A percentile compares a stretch with the other conserved stretches of the same genome.
Conservation (phyloP, 2,329 filamentous ascomycete species). For the Aureobasidium subglaciale region DNA sequence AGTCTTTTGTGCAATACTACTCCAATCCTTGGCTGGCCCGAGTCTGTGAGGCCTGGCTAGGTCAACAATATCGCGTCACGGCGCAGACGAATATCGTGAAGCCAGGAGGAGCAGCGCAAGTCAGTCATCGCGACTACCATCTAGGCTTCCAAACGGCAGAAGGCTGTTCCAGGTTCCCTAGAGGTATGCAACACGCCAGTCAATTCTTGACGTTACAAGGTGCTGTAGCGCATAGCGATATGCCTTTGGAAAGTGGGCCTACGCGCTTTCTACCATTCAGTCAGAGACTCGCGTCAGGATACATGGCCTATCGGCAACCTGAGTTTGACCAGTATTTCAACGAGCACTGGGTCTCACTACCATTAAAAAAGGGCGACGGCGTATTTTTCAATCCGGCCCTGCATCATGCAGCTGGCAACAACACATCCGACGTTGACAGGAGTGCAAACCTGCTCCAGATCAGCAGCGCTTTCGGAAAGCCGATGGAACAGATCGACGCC, state of each 20-base stretch:
- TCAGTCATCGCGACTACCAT: constrained; percentile 57
- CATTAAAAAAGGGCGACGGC: constrained; percentile 51
- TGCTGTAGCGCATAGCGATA: constrained; percentile 55
- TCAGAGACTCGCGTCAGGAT: constrained; percentile 51
- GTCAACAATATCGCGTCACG: constrained; percentile 53
- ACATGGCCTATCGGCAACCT: constrained; percentile 48
- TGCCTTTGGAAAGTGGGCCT: constrained; percentile 52
- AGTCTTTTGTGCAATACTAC: constrained; percentile 52
- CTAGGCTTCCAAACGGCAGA: constrained; percentile 53
- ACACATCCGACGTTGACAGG: constrained; percentile 44
- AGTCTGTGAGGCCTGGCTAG: constrained; percentile 51
- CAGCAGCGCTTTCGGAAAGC: constrained; percentile 55
- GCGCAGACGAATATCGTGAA: constrained; percentile 57
- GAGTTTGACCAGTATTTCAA: constrained; percentile 51
- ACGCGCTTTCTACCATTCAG: constrained; percentile 56
- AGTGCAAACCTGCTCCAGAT: constrained; percentile 58
- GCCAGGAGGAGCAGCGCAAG: constrained; percentile 52
- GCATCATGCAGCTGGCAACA: constrained; percentile 57
- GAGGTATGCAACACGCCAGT: constrained; percentile 46
- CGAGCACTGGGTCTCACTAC: constrained; percentile 45
- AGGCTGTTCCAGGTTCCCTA: constrained; percentile 43
- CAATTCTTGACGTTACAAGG: constrained; percentile 57
- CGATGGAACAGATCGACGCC: constrained; percentile 56
- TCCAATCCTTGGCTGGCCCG: constrained; percentile 52
- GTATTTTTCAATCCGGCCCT: constrained; percentile 59